Conservation (phyloP, 176 grass and related monocot species). For the Eleusine coracana region DNA sequence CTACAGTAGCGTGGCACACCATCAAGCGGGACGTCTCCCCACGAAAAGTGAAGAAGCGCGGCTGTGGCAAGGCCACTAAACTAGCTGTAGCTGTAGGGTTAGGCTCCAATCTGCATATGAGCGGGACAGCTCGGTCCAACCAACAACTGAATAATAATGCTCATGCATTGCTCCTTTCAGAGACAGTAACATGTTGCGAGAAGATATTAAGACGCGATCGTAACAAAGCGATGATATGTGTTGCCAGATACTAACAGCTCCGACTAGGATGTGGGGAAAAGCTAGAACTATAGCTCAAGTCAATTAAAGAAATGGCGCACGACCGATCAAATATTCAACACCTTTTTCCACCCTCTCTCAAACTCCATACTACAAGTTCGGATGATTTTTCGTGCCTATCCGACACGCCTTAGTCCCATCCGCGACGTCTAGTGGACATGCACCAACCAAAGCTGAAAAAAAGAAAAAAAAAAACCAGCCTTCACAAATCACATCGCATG, state of each 20-base stretch:
- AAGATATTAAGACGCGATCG: neutral
- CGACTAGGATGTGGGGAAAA: too few relatives aligned
- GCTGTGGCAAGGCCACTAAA: conserved; percentile 47
- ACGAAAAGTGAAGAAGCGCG: neutral
- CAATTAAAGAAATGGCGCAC: too few relatives aligned
- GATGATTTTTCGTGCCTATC: neutral
- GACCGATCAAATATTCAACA: too few relatives aligned
- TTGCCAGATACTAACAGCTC: neutral
- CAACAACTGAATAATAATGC: neutral
- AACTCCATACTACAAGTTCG: neutral
- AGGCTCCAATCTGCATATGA: conserved; percentile 31
- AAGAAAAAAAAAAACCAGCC: neutral
- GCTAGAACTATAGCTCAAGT: too few relatives aligned
- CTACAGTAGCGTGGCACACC: neutral
- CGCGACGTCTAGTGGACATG: neutral
- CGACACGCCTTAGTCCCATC: neutral
- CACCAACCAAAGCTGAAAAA: neutral
- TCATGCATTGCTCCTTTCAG: neutral
- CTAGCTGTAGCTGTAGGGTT: neutral
- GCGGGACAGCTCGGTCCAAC: conserved; percentile 36
- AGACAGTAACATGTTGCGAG: conserved; percentile 2
- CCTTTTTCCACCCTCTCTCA: neutral
- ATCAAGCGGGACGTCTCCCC: conserved; percentile 22
- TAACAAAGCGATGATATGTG: neutral
- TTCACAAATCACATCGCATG: too few relatives aligned